Evolutionary conservation across 495 filamentous ascomycete species (phyloP).

Genomic region (Articulospora tetracladia): DNA sequence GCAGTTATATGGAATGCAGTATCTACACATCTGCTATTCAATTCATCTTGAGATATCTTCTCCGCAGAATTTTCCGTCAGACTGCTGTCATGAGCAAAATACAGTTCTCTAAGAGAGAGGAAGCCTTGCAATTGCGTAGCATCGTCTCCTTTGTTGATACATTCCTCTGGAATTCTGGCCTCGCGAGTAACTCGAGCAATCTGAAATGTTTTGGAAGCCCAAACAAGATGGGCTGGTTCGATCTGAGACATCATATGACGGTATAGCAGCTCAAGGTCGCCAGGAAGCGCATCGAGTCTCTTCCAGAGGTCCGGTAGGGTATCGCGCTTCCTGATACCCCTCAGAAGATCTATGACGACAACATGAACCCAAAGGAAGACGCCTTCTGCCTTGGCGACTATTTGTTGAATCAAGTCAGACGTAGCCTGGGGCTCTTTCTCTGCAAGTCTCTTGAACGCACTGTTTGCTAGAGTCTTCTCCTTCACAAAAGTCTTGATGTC

Average conservation of each 20-base stretch:
- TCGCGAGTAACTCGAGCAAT: slow-evolving; percentile 1
- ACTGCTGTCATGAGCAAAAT: neutral
- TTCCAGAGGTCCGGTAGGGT: neutral
- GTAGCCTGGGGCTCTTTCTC: slow-evolving; percentile 1
- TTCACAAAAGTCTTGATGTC: slow-evolving; percentile 21
- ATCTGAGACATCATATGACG: neutral
- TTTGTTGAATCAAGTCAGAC: neutral
- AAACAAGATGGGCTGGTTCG: neutral
- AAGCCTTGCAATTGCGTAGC: neutral
- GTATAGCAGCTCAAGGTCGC: slow-evolving; percentile 1
- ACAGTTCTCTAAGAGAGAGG: neutral
- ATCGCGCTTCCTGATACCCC: slow-evolving; percentile 4
- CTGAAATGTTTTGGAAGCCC: neutral
- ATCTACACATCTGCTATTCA: neutral
- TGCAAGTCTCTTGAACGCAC: neutral
- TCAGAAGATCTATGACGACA: slow-evolving; percentile 4
- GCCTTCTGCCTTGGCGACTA: slow-evolving; percentile 12
- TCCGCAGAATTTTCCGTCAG: neutral
- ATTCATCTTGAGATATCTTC: neutral
- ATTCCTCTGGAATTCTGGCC: neutral
- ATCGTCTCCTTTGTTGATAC: neutral
- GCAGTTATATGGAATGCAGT: slow-evolving; percentile 3
- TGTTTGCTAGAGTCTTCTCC: slow-evolving; percentile 9
- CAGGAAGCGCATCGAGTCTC: neutral
- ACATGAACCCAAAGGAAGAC: slow-evolving; percentile 15